Conservation (phyloP, 768 basidiomycete species). For the Gyrodon lividus region DNA sequence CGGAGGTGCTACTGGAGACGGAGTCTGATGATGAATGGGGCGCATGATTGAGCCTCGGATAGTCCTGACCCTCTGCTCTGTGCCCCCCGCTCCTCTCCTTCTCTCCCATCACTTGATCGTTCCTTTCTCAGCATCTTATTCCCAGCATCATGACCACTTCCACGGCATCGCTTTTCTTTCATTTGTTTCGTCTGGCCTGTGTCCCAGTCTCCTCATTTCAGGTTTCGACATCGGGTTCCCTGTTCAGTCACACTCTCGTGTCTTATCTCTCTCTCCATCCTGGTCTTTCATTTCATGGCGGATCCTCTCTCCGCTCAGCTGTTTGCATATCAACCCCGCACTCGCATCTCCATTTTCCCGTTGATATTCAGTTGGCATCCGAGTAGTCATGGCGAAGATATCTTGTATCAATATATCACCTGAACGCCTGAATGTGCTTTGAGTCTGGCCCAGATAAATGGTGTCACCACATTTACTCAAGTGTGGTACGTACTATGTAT, state of each 20-base stretch:
- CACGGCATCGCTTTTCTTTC: not conserved
- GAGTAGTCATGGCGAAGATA: not conserved
- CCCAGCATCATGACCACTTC: not conserved
- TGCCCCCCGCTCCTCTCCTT: not conserved
- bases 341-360: not conserved
- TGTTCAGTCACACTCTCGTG: not conserved
- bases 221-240: not conserved
- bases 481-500: too few species aligned
- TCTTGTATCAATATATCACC: not conserved
- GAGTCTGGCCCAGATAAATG: too few species aligned
- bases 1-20: slow-evolving; percentile 4
- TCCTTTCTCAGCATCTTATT: not conserved
- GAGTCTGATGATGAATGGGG: slow-evolving; percentile 23
- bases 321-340: not conserved
- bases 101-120: not conserved
- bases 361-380: not conserved
- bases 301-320: not conserved
- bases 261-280: not conserved
- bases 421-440: not conserved
- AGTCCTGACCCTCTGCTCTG: not conserved
- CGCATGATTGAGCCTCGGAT: slow-evolving; percentile 7
- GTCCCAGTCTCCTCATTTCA: not conserved
- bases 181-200: not conserved
- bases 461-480: too few species aligned
- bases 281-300: not conserved